phyloP scores from a whole-genome alignment of 306 rosid genomes.

The Dryas alaskensis region DNA sequence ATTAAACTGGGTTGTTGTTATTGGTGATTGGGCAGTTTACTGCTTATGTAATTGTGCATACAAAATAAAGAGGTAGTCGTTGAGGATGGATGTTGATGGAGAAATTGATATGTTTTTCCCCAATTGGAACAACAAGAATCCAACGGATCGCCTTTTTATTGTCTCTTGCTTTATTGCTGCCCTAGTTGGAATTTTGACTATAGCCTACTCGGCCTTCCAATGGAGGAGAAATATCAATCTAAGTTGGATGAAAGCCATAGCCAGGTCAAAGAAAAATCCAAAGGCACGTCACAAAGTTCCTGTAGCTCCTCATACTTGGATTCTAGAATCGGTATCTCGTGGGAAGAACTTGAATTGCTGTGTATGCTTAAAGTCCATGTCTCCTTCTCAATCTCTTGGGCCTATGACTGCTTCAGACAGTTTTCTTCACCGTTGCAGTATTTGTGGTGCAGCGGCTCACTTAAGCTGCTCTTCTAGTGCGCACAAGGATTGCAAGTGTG shows the following conservation, averaged over 20 bases:
- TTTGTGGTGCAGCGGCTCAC: conserved; percentile 92
- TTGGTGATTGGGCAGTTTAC: conserved; percentile 20
- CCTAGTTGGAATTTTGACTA: conserved; percentile 81
- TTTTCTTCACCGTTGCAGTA: conserved; percentile 71
- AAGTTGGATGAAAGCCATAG: conserved; percentile 96
- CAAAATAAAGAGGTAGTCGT: conserved; percentile 14
- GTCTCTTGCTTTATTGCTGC: conserved; percentile 70
- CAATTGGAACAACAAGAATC: conserved; percentile 77
- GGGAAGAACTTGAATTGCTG: conserved; percentile 92
- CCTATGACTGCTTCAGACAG: conserved; percentile 75
- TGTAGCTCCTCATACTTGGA: conserved; percentile 73
- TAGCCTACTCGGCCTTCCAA: conserved; percentile 88
- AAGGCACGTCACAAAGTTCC: conserved; percentile 75
- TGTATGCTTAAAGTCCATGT: conserved; percentile 73
- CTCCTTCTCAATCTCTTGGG: conserved; percentile 81
- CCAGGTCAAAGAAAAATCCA: conserved; percentile 85
- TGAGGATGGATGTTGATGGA: conserved; percentile 68
- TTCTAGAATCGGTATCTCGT: conserved; percentile 70
- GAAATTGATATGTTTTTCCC: conserved; percentile 66
- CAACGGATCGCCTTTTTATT: conserved; percentile 69
- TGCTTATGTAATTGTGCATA: conserved; percentile 12
- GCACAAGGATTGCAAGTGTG: conserved; percentile 92
- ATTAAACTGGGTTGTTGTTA: conserved; percentile 20
- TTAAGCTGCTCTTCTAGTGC: conserved; percentile 76
- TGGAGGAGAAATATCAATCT: conserved; percentile 96